Evolutionary conservation across 2,329 filamentous ascomycete genomes (phyloP), one percentile per base, ranked within the genome.

Genomic region (Fonsecaea monophora): DNA sequence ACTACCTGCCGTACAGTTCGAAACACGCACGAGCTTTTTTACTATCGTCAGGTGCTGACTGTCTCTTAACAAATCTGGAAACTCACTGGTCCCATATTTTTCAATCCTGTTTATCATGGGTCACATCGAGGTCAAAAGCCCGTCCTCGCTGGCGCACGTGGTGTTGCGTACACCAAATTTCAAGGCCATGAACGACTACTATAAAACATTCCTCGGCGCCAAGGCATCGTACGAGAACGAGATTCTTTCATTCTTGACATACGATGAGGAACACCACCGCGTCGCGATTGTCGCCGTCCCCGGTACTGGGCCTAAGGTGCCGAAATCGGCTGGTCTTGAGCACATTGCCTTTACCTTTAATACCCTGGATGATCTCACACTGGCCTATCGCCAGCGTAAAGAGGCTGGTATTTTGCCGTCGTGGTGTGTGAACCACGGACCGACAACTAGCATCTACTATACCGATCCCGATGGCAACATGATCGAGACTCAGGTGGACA

Each of bases 361-460:
- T 3, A 59, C 56, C 5, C 21, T 59, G 15, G 37, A 34, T n/a
- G 34, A n/a, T 10, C 30, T 83, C 8, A n/a, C 76, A 4, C 60
- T 72, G 1, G 74, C 79, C 3, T 83, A 82, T 70, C 67, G 68
- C 37, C 75, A 80, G 68, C 8, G 72, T 32, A 61, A 60, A 38
- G 18, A 18, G 13, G 21, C 18, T 2, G 61, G 61, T 35, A 63
- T 63, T 13, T 1, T 8, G 37, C 83, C 83, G 0, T 34, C 75
- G 4, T 83, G 80, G 80, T 78, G 73, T 65, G 75, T 82, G 35
- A 82, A 85, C 70, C 83, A 85, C 70, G 82, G 83, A 3, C 75
- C 77, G 1, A 84, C 79, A 1, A 81, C 76, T 0, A 79, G 77
- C 69, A 79, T 84, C 40, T 84, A 85, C 71, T 84, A 84, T 70